Evolutionary conservation across 352 stramenopile species (phyloP), one percentile per base, ranked within the genome.

Genomic region (Salisapilia sapeloensis): DNA sequence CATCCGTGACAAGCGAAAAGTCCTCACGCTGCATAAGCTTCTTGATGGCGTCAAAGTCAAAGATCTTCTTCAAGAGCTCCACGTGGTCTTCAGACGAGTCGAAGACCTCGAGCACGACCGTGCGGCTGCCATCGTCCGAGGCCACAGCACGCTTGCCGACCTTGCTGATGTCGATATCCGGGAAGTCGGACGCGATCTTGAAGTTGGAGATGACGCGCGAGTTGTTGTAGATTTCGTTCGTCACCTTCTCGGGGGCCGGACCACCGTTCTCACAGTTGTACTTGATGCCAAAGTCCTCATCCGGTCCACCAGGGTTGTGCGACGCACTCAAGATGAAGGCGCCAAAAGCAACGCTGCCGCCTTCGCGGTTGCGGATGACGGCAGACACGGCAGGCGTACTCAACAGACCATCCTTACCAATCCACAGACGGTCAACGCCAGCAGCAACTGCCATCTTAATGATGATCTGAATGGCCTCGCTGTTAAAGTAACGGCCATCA

Each of bases 201-300:
- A 98, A 96, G 36, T 63, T 74, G 37, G 79, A 71, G 42, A 99
- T 96, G n/a, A 67, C 70, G 46, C 83, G 94, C 13, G 93, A 97
- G 46, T 96, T 84, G 39, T 69, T 58, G 60, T 91, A 99, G 44
- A 99, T 98, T 35, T 79, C 82, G 42, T 98, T 69, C 24, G 95
- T 99, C 34, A 99, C 72, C 46, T 94, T 90, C 61, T 99, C 94
- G 5, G 87, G 84, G 13, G 94, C 94, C 3, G 94, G 94, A 23
- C 95, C 92, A 35, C 95, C 95, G 71, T 99, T 98, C 50, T 94
- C 82, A 34, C 56, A 93, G 65, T 99, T 99, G 77, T 98, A 99
- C 57, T 98, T 98, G 48, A 98, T 96, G 34, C 96, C 96, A 53
- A 98, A 99, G 64, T 99, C 94, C 55, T 97, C 93, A 40, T 96